These are phyloP conservation scores for Schizothecium vesticola DNA, from an alignment of 495 filamentous ascomycete genomes.

Conservation along the genomic window DNA sequence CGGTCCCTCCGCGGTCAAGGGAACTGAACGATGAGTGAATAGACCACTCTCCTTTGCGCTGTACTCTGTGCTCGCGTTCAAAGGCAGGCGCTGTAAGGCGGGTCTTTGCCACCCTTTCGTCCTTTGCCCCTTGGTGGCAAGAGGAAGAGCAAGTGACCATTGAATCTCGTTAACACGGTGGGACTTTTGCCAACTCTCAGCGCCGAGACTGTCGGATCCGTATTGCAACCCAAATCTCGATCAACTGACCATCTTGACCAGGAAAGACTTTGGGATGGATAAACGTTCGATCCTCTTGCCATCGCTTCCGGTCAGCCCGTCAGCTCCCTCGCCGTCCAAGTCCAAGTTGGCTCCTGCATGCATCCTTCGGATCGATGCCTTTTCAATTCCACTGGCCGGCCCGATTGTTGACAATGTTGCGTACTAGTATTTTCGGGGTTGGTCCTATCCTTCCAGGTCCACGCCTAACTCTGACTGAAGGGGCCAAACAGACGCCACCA, in stretches of 20 bases:
- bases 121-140: neutral
- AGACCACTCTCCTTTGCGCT: neutral
- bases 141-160: neutral
- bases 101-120: neutral
- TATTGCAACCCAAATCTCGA: neutral
- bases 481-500: neutral
- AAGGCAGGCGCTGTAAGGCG: neutral
- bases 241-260: neutral
- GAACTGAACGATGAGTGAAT: neutral
- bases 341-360: neutral
- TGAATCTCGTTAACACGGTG: neutral
- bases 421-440: neutral
- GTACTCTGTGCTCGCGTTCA: neutral
- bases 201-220: neutral
- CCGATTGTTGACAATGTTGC: neutral
- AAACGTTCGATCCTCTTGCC: neutral
- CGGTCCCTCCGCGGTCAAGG: neutral
- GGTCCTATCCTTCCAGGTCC: neutral
- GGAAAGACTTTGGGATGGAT: neutral
- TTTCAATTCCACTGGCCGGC: neutral
- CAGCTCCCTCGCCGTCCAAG: neutral
- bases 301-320: neutral
- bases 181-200: neutral
- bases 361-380: neutral
- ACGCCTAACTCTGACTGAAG: neutral